Conservation (phyloP, 1,284 basidiomycete genomes). For the Ganoderma lucidum region DNA sequence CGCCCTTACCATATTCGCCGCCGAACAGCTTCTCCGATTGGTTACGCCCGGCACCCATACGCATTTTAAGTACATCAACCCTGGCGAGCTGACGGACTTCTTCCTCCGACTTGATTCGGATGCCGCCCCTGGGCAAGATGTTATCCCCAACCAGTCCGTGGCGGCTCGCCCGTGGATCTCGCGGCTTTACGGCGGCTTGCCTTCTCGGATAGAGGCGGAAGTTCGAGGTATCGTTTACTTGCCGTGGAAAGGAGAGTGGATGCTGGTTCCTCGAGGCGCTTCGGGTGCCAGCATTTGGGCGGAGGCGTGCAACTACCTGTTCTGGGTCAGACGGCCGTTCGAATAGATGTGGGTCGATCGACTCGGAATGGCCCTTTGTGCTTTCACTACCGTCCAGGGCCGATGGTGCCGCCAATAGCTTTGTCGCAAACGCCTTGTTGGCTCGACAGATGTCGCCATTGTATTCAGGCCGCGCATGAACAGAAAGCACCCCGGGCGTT, state of each 20-base stretch:
- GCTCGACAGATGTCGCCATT: background rate
- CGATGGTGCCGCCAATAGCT: background rate
- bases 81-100: slow-evolving; percentile 87
- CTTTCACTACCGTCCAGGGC: background rate
- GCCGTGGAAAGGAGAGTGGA: slow-evolving; percentile 81
- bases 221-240: slow-evolving; percentile 85
- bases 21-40: slow-evolving; percentile 85
- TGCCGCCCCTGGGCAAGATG: slow-evolving; percentile 28
- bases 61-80: slow-evolving; percentile 90
- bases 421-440: background rate
- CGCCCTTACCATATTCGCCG: slow-evolving; percentile 90
- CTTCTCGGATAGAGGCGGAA: slow-evolving; percentile 76
- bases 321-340: slow-evolving; percentile 78
- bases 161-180: slow-evolving; percentile 51
- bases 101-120: slow-evolving; percentile 69
- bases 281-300: slow-evolving; percentile 63
- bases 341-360: slow-evolving; percentile 9
- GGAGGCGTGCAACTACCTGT: slow-evolving; percentile 82
- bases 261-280: slow-evolving; percentile 65
- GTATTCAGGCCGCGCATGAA: background rate
- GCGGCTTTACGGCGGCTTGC: slow-evolving; percentile 49
- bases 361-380: background rate
- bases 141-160: slow-evolving; percentile 25
- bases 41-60: slow-evolving; percentile 95
- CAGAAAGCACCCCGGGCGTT: background rate